Evolutionary conservation across 1,139 yeast genomes (phyloP).

Genomic region (Taphrina wiesneri): DNA sequence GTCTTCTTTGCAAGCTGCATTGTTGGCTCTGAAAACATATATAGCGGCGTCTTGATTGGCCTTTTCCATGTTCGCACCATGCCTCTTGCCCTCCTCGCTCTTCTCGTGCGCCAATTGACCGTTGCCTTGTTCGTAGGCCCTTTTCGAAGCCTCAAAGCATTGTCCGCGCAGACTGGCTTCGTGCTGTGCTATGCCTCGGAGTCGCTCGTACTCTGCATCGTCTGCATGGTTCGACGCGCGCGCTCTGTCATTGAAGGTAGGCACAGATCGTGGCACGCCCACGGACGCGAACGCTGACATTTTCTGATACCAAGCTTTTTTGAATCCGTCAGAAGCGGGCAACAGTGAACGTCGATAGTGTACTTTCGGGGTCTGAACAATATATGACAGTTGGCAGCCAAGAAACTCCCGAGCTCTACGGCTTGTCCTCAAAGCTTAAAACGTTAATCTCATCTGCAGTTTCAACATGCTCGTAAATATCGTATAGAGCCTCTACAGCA

Average conservation of each 20-base stretch:
- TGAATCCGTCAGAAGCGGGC: not conserved
- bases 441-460: too few relatives aligned
- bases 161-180: constrained; percentile 61
- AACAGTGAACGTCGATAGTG: too few relatives aligned
- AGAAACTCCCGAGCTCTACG: too few relatives aligned
- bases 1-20: constrained; percentile 75
- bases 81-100: constrained; percentile 40
- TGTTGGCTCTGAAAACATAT: constrained; percentile 84
- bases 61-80: constrained; percentile 62
- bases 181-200: constrained; percentile 68
- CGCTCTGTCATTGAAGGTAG: constrained; percentile 18
- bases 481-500: too few relatives aligned
- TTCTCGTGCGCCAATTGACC: constrained; percentile 26
- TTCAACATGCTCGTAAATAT: too few relatives aligned
- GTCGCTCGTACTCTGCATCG: constrained; percentile 56
- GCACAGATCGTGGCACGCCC: constrained; percentile 25
- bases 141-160: constrained; percentile 48
- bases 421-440: too few relatives aligned
- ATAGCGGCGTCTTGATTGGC: constrained; percentile 80
- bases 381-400: too few relatives aligned
- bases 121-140: constrained; percentile 24
- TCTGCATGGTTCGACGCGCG: constrained; percentile 29
- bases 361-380: too few relatives aligned
- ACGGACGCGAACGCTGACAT: constrained; percentile 27
- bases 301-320: not conserved